These are phyloP conservation scores for Sarcomyxa edulis DNA, from an alignment of 768 basidiomycete genomes.

Conservation along the genomic window DNA sequence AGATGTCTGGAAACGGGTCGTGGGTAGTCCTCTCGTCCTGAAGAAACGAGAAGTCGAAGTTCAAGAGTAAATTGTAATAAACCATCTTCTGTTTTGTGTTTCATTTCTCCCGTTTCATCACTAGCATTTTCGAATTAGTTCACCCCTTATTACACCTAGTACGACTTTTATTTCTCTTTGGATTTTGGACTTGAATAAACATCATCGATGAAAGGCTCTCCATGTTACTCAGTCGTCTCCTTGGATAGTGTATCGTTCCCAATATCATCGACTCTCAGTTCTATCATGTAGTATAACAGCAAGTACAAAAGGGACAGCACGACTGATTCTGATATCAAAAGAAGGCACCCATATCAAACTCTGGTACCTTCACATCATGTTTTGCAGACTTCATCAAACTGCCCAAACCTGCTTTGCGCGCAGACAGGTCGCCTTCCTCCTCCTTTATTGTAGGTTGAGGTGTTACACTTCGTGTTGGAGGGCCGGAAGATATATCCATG, in stretches of 20 bases:
- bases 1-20: constrained; percentile 90
- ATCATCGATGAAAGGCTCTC: too few relatives aligned
- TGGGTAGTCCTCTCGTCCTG: constrained; percentile 71
- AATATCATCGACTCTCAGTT: too few relatives aligned
- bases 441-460: constrained; percentile 31
- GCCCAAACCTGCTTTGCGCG: constrained; percentile 71
- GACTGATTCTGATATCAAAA: too few relatives aligned
- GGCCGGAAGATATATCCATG: constrained; percentile 69
- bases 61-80: constrained; percentile 23
- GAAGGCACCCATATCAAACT: constrained; percentile 85
- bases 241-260: too few relatives aligned
- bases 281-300: too few relatives aligned
- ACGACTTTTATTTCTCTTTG: too few relatives aligned
- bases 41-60: constrained; percentile 82
- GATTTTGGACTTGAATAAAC: too few relatives aligned
- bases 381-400: constrained; percentile 89
- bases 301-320: too few relatives aligned
- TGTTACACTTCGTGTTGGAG: constrained; percentile 45
- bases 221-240: too few relatives aligned
- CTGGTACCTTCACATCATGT: constrained; percentile 77
- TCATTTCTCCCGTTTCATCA: background rate
- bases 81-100: background rate
- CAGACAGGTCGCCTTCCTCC: constrained; percentile 53
- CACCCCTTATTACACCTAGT: too few relatives aligned
- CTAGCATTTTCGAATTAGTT: too few relatives aligned